Conservation (phyloP, 2,329 filamentous ascomycete genomes). For the Annulohypoxylon truncatum region DNA sequence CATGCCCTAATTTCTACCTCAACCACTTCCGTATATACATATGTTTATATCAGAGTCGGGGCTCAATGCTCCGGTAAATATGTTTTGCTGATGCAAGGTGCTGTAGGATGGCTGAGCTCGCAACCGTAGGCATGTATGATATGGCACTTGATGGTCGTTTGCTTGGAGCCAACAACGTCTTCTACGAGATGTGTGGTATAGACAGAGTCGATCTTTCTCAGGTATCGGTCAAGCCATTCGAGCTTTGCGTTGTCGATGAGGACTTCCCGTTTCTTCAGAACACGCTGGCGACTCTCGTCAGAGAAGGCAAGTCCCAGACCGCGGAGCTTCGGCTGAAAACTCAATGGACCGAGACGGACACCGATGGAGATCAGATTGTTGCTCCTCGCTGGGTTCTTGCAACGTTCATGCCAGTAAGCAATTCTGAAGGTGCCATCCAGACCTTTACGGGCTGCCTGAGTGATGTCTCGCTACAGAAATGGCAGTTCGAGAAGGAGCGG, state of each 20-base stretch:
- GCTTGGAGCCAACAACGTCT: conserved; percentile 64
- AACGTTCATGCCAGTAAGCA: conserved; percentile 63
- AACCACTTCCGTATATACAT: neutral
- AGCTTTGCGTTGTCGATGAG: conserved; percentile 58
- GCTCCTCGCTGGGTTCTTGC: conserved; percentile 62
- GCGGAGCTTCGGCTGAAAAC: conserved; percentile 62
- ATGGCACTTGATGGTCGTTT: conserved; percentile 63
- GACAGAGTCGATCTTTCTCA: conserved; percentile 56
- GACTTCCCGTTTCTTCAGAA: conserved; percentile 56
- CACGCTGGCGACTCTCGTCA: conserved; percentile 55
- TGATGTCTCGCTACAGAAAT: conserved; percentile 62
- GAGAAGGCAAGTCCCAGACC: conserved; percentile 57
- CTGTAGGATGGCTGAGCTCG: conserved; percentile 63
- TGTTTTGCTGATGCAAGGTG: neutral
- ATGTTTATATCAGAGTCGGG: neutral
- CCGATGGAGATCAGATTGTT: conserved; percentile 56
- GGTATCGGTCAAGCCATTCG: conserved; percentile 57
- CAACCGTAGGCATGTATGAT: conserved; percentile 67
- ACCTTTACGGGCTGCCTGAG: conserved; percentile 63
- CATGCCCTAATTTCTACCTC: neutral
- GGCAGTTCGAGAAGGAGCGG: conserved; percentile 63
- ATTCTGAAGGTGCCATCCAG: conserved; percentile 59
- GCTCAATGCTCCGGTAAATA: neutral
- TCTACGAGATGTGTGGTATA: conserved; percentile 65
- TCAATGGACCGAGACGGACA: conserved; percentile 60